Conservation (phyloP, 2,329 filamentous ascomycete species). For the Botrytis aclada region DNA sequence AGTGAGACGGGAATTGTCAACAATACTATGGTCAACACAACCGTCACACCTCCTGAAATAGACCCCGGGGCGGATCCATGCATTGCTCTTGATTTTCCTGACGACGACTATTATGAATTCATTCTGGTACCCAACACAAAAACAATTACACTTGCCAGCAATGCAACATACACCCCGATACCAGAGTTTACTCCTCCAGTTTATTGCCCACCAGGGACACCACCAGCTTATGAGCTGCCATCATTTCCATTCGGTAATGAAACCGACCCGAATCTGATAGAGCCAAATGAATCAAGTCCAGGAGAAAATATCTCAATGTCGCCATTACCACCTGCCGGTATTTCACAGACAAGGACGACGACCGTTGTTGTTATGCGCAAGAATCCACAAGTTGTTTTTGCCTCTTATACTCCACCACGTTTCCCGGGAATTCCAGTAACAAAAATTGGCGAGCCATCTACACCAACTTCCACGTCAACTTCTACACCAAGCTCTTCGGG, state of each 20-base stretch:
- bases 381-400: conserved; percentile 6
- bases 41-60: neutral
- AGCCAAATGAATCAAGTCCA: neutral
- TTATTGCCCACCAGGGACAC: conserved; percentile 23
- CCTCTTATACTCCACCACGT: neutral
- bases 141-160: conserved; percentile 27
- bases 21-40: no score
- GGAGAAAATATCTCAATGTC: neutral
- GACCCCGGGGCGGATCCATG: neutral
- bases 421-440: neutral
- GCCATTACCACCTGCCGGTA: neutral
- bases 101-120: neutral
- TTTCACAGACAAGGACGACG: neutral
- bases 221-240: neutral
- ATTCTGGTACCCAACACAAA: conserved; percentile 31
- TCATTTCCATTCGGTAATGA: neutral
- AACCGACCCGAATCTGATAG: neutral
- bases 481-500: neutral
- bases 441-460: neutral
- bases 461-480: neutral
- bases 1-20: neutral
- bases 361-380: conserved; percentile 14
- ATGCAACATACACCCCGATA: conserved; percentile 19
- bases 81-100: neutral
- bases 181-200: conserved; percentile 33